A percentile compares a stretch with the other conserved stretches of the same genome.
These are phyloP conservation scores for Yarrowia osloensis DNA, from an alignment of 805 yeast species.

Conservation along the genomic window DNA sequence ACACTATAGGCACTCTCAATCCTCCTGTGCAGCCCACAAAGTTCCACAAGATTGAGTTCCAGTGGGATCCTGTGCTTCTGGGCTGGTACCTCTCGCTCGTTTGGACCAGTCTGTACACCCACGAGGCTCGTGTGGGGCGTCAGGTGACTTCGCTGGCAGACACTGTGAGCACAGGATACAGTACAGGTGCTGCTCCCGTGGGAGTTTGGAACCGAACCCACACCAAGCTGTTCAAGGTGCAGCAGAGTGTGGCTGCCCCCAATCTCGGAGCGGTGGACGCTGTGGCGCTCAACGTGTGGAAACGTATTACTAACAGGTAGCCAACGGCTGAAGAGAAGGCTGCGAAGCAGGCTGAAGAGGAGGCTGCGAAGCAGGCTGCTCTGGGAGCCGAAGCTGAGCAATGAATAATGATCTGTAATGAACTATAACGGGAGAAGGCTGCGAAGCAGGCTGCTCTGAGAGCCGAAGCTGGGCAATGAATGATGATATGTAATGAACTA, in stretches of 20 bases:
- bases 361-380: no score
- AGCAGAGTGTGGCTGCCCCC: constrained; percentile 13
- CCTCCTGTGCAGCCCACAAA: constrained; percentile 3
- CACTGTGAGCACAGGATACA: constrained; percentile 1
- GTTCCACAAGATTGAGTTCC: constrained; percentile 21
- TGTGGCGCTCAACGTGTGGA: constrained; percentile 28
- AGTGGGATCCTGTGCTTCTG: constrained; percentile 18
- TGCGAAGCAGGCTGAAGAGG: no score
- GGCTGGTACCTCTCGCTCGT: constrained; percentile 26
- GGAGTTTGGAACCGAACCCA: constrained; percentile 25
- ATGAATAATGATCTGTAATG: background rate
- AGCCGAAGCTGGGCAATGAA: no score
- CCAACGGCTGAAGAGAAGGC: no score
- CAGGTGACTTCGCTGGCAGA: constrained; percentile 21
- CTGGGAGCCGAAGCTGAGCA: no score
- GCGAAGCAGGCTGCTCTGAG: no score
- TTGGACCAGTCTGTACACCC: constrained; percentile 12
- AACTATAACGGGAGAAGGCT: no score
- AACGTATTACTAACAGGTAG: constrained; percentile 20
- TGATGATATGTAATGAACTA: no score
- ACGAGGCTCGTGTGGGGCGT: constrained; percentile 24
- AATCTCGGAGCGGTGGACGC: constrained; percentile 25
- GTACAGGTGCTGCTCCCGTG: constrained; percentile 3
- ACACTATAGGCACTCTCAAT: background rate
- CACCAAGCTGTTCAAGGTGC: constrained; percentile 21